These are phyloP conservation scores for Gardenia jasminoides DNA, from an alignment of 257 asterid genomes.

Conservation along the genomic window DNA sequence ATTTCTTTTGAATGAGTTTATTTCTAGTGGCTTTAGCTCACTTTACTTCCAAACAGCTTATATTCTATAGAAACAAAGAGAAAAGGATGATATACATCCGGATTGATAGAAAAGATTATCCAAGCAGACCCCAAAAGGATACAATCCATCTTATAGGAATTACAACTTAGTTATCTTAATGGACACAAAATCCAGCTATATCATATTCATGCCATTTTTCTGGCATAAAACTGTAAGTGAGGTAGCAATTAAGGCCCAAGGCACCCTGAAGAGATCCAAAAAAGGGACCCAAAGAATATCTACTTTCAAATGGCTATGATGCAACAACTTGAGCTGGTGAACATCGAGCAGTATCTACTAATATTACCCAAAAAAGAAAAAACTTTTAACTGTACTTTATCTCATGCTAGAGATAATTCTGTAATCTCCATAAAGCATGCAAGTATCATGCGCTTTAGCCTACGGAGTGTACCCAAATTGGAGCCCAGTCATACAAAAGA, in stretches of 20 bases:
- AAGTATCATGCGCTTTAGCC: neutral
- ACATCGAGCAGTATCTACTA: no score
- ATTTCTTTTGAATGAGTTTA: neutral
- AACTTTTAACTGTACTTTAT: neutral
- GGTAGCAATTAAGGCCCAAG: neutral
- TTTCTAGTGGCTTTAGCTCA: neutral
- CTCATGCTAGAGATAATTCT: neutral
- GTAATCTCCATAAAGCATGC: neutral
- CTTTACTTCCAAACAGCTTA: neutral
- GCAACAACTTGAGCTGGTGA: neutral
- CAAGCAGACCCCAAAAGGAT: neutral
- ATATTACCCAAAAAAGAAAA: neutral
- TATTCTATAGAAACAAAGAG: neutral
- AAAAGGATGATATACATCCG: neutral
- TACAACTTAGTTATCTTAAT: neutral
- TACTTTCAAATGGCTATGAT: neutral
- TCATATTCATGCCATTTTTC: neutral
- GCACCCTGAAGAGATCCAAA: neutral
- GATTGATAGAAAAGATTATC: neutral
- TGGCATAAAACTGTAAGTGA: neutral
- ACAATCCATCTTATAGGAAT: neutral
- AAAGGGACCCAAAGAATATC: neutral
- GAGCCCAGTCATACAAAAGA: neutral
- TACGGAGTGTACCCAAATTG: neutral
- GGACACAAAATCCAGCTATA: neutral